A percentile compares a stretch with the other conserved stretches of the same genome.
phyloP scores from a whole-genome alignment of 2,329 filamentous ascomycete species.

The Penicillium concentricum region DNA sequence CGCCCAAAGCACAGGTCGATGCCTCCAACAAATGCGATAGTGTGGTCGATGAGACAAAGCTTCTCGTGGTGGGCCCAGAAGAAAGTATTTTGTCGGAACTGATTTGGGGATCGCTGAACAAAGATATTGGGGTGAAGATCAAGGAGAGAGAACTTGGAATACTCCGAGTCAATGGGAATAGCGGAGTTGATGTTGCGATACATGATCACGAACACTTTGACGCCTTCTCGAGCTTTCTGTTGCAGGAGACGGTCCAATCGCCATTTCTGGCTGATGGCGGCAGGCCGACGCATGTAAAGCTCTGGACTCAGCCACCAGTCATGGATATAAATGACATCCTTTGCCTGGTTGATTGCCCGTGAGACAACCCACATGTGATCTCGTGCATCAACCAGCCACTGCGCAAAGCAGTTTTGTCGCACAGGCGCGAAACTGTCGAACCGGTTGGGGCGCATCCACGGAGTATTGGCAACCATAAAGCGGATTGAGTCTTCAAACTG shows the following conservation, averaged over 20 bases:
- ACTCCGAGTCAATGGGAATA: conserved; percentile 95
- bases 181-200: conserved; percentile 97
- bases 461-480: conserved; percentile 78
- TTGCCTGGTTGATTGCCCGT: conserved; percentile 91
- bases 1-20: conserved; percentile 96
- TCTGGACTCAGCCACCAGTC: conserved; percentile 99
- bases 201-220: conserved; percentile 97
- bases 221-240: conserved; percentile 87
- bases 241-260: conserved; percentile 89
- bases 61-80: conserved; percentile 99
- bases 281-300: conserved; percentile 88
- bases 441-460: conserved; percentile 79
- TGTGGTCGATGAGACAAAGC: conserved; percentile 94
- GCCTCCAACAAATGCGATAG: conserved; percentile 90
- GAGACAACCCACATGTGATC: conserved; percentile 99
- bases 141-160: conserved; percentile 93
- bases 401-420: conserved; percentile 79
- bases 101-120: conserved; percentile 92
- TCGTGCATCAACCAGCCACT: conserved; percentile 94
- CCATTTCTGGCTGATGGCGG: conserved; percentile 98
- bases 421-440: conserved; percentile 95
- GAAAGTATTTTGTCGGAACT: conserved; percentile 98
- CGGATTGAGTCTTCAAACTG: conserved; percentile 94
- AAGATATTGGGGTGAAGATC: conserved; percentile 96
- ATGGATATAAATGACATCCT: conserved; percentile 97